Percentiles rank a stretch among this genome's conserved stretches.
These are phyloP conservation scores for Przewalskia tangutica DNA, from an alignment of 257 asterid species.

Conservation along the genomic window DNA sequence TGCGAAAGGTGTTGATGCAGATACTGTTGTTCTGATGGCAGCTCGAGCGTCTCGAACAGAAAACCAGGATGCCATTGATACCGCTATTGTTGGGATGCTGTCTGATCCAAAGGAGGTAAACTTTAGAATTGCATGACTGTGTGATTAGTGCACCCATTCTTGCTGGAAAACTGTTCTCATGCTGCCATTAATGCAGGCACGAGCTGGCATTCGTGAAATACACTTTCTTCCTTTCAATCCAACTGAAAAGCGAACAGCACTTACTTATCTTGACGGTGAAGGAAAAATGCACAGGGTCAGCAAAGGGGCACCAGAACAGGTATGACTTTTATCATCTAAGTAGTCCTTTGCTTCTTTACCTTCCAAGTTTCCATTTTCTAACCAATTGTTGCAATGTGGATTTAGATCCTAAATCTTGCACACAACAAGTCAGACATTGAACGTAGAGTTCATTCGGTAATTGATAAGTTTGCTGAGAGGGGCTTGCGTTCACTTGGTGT, in stretches of 20 bases:
- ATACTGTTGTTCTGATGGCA: conserved; percentile 93
- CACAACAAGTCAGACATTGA: conserved; percentile 41
- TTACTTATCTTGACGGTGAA: conserved; percentile 73
- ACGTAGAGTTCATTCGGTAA: conserved; percentile 39
- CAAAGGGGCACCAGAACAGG: conserved; percentile 99
- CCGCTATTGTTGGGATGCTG: conserved; percentile 91
- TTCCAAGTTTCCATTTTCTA: background rate
- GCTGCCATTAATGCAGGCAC: conserved; percentile 40
- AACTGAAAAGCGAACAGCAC: conserved; percentile 87
- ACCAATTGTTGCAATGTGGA: background rate
- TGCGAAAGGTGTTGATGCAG: conserved; percentile 79
- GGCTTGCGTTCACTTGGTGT: conserved; percentile 46
- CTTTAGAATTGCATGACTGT: background rate
- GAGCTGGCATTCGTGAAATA: conserved; percentile 87
- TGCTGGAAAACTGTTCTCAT: background rate
- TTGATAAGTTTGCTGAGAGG: conserved; percentile 46
- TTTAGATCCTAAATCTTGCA: conserved; percentile 33
- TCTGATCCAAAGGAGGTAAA: conserved; percentile 97
- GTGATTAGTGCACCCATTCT: background rate
- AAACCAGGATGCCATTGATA: conserved; percentile 95
- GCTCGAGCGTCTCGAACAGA: conserved; percentile 93
- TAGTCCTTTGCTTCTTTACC: background rate
- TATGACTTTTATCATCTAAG: conserved; percentile 6
- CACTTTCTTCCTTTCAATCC: conserved; percentile 98
- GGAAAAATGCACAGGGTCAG: conserved; percentile 98